Conservation (phyloP, 148 eudicot genomes). For the Silene conica region DNA sequence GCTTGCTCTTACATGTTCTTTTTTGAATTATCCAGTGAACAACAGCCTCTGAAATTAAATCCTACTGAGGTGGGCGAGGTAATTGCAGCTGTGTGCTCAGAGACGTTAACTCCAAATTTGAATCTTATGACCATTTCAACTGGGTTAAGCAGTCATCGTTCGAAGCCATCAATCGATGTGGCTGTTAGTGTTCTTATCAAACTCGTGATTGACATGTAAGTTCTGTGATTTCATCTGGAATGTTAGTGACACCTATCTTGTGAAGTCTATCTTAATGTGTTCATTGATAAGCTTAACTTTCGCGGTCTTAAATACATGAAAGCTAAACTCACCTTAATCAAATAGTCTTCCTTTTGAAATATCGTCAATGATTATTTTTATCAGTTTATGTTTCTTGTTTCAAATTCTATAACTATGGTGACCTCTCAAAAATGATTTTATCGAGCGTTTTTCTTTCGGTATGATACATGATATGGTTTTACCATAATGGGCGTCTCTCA, state of each 20-base stretch:
- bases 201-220: slow-evolving; percentile 99
- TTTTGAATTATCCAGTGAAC: slow-evolving; percentile 57
- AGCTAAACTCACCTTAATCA: not conserved
- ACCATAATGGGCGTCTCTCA: not conserved
- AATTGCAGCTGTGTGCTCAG: slow-evolving; percentile 93
- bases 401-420: not conserved
- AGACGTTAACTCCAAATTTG: slow-evolving; percentile 50
- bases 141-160: slow-evolving; percentile 55
- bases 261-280: not conserved
- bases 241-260: not conserved
- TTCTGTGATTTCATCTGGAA: slow-evolving; percentile 4
- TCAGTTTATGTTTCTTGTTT: not conserved
- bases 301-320: not conserved
- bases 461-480: not conserved
- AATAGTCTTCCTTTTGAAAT: not conserved
- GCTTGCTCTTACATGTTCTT: not conserved
- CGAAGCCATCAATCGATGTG: slow-evolving; percentile 88
- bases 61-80: slow-evolving; percentile 88
- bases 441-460: not conserved
- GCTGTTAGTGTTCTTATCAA: slow-evolving; percentile 97
- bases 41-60: slow-evolving; percentile 87
- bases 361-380: not conserved
- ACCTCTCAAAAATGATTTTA: not conserved
- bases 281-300: not conserved
- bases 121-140: slow-evolving; percentile 66